Base-by-base conservation (phyloP, 2,329 filamentous ascomycete genomes). In the Fusarium setosum region DNA sequence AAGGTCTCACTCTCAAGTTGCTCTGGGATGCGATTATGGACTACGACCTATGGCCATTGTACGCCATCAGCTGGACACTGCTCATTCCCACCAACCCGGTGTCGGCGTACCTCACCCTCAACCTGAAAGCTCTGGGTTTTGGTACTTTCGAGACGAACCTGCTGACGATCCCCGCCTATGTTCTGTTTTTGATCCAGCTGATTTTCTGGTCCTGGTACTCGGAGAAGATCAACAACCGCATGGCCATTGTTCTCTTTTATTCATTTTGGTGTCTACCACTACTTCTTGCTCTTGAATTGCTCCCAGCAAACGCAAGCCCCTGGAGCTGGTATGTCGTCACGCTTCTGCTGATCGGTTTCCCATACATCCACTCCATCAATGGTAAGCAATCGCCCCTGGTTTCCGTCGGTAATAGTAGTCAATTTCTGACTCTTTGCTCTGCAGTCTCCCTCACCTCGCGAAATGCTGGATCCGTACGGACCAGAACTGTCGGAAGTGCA, bases 381-480 rank as follows among this genome's bases (percentile, higher is more conserved):
- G 29, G 52, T 62, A 32, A 15, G 59, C 2, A 17, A 10, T 3
- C 1, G 4, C 1, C 2, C 3, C n/a, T 5, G 1, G 13, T 23
- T 7, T 15, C 11, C n/a, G n/a, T n/a, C n/a, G n/a, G n/a, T n/a
- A n/a, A 1, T 1, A 18, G 6, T 20, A 3, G 9, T 20, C 1
- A 2, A 11, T 20, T 20, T 1, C 38, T 54, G 48, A 53, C 1
- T 0, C 6, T 20, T 9, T 13, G 4, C 6, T n/a, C 6, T 45
- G 2, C 86, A 35, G 86, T 88, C 1, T 86, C 84, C 0, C 84
- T 86, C 75, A 85, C 82, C 0, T 86, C 83, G 3, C 81, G 85
- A 42, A 90, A 89, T 65, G 82, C 86, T 0, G 86, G 86, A 41
- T 83, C 83, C 3, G 87, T 89, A 2, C 80, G 86, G 9, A 88